Conservation (phyloP, 257 asterid genomes). For the Ehretia macrophylla region DNA sequence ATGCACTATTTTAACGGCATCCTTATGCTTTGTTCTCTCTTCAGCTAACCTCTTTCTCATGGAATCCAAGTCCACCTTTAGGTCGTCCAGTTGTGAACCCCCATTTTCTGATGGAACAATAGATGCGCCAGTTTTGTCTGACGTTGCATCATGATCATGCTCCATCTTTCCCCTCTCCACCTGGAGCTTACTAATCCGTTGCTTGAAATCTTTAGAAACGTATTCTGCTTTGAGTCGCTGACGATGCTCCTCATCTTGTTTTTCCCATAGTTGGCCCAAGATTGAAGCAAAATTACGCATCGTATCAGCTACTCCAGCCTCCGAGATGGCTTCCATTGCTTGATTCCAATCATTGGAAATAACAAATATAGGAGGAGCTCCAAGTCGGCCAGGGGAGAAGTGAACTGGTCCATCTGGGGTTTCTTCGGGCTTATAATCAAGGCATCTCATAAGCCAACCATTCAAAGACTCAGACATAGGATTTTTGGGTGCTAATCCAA, state of each 20-base stretch:
- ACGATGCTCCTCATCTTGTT: slow-evolving; percentile 80
- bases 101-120: slow-evolving; percentile 60
- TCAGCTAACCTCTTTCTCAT: slow-evolving; percentile 55
- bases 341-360: slow-evolving; percentile 86
- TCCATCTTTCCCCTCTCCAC: slow-evolving; percentile 31
- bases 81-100: slow-evolving; percentile 56
- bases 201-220: slow-evolving; percentile 54
- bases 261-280: slow-evolving; percentile 71
- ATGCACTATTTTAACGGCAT: slow-evolving; percentile 69
- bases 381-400: slow-evolving; percentile 82
- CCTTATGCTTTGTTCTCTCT: slow-evolving; percentile 80
- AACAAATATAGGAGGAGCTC: slow-evolving; percentile 85
- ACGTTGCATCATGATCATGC: slow-evolving; percentile 33
- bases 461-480: slow-evolving; percentile 73
- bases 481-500: slow-evolving; percentile 73
- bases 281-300: slow-evolving; percentile 71
- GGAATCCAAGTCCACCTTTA: slow-evolving; percentile 80
- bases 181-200: slow-evolving; percentile 34
- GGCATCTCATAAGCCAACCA: slow-evolving; percentile 78
- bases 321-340: slow-evolving; percentile 79
- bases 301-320: slow-evolving; percentile 62
- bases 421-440: slow-evolving; percentile 59
- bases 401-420: slow-evolving; percentile 80
- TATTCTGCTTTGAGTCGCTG: slow-evolving; percentile 77
- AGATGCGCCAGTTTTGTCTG: slow-evolving; percentile 37